phyloP scores from a whole-genome alignment of 2,329 filamentous ascomycete species.

The Pseudopithomyces chartarum region DNA sequence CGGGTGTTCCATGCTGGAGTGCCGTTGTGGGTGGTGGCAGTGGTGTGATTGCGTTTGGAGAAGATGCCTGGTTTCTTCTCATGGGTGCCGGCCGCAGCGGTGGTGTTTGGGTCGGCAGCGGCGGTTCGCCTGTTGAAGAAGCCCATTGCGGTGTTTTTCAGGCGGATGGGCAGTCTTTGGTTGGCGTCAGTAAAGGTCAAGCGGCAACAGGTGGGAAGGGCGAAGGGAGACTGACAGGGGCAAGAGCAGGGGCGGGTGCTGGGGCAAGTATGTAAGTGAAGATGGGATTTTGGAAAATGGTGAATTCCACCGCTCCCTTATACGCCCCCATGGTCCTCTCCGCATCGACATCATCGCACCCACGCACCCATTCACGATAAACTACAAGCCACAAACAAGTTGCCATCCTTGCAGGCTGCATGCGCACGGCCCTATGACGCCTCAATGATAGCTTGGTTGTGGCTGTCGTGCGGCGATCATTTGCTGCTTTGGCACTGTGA shows the following conservation, averaged over 20 bases:
- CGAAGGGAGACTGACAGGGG: background rate
- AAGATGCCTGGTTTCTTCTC: constrained; percentile 39
- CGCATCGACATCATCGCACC: constrained; percentile 21
- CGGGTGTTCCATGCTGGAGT: constrained; percentile 33
- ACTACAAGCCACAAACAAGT: constrained; percentile 39
- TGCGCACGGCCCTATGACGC: background rate
- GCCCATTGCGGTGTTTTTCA: constrained; percentile 35
- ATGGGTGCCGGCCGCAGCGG: constrained; percentile 36
- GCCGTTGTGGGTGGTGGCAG: constrained; percentile 19
- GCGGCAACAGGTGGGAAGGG: background rate
- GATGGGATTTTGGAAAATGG: background rate
- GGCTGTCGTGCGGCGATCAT: constrained; percentile 11
- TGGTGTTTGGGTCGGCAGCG: constrained; percentile 42
- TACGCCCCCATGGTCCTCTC: constrained; percentile 10
- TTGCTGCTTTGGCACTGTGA: constrained; percentile 9
- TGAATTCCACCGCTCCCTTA: constrained; percentile 14
- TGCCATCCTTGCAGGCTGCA: constrained; percentile 22
- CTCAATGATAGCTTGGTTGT: constrained; percentile 3
- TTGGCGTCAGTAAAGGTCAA: background rate
- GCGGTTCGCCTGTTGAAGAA: constrained; percentile 45
- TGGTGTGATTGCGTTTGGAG: constrained; percentile 19
- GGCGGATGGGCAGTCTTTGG: background rate
- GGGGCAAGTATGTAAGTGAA: background rate
- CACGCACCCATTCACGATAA: constrained; percentile 3
- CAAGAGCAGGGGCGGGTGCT: background rate